Base-by-base conservation (phyloP, 2,329 filamentous ascomycete species). In the Davidsoniella australis region DNA sequence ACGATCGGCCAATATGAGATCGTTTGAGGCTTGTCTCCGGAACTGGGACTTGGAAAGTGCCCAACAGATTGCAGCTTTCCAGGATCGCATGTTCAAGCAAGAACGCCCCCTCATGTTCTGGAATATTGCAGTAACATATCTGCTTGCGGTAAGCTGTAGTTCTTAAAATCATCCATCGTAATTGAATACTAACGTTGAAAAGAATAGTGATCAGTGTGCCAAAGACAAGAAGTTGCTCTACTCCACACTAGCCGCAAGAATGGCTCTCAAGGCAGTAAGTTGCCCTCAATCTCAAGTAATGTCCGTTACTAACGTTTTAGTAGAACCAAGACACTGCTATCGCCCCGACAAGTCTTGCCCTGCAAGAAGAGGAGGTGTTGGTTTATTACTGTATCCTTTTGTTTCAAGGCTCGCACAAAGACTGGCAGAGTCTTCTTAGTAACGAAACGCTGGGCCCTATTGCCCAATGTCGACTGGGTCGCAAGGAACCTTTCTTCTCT, bases 41-140 rank as follows among this genome's bases (percentile, higher is more conserved):
- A 64, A 72, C 47, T 74, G 71, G 65, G 75, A 78, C 55, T 41
- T 54, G 10, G 50, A 36, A 8, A 41, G 36, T 48, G 39, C 51
- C 39, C 47, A 49, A 37, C 49, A 76, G 71, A 76, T 78, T 56
- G 70, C 73, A 0, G 69, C 70, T 1, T 66, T 68, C 0, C 56
- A 76, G 23, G 73, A 76, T 53, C 69, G 69, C 57, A 68, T 68
- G 0, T 70, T 72, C 45, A 62, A 69, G 2, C 60, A 64, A 24
- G 70, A 75, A 18, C 63, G 68, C 26, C 61, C 62, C 2, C 70
- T 68, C 50, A 63, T 74, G 58, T 76, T 75, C 53, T 73, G 68
- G 66, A 75, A 71, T 53, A 75, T 76, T 54, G 61, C 67, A 17
- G 63, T 72, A 14, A 76, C 71, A 0, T 69, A 72, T 53, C 56